phyloP scores from a whole-genome alignment of 768 basidiomycete species.

The Rhizopogon vesiculosus region DNA sequence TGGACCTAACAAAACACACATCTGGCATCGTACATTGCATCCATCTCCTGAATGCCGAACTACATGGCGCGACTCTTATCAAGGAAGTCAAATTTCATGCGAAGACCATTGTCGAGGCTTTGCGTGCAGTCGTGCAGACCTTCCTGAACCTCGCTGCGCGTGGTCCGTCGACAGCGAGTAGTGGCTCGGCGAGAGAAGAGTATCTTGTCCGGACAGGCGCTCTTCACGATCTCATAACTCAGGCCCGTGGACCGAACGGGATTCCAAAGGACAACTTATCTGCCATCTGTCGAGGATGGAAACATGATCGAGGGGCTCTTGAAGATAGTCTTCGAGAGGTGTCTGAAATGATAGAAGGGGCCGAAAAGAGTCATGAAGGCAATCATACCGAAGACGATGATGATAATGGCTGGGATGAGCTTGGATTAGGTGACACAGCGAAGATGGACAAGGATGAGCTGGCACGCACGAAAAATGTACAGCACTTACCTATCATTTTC shows the following conservation, averaged over 20 bases:
- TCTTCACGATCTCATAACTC: conserved; percentile 58
- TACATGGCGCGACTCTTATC: conserved; percentile 43
- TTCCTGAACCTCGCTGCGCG: conserved; percentile 34
- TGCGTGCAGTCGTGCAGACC: conserved; percentile 38
- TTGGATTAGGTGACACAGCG: conserved; percentile 41
- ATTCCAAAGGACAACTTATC: conserved; percentile 52
- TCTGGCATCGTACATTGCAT: conserved; percentile 48
- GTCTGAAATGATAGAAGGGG: conserved; percentile 45
- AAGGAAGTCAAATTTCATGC: conserved; percentile 39
- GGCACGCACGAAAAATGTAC: conserved; percentile 56
- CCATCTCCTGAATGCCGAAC: conserved; percentile 33
- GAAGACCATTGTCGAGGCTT: conserved; percentile 37
- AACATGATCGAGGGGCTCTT: conserved; percentile 48
- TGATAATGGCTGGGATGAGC: conserved; percentile 55
- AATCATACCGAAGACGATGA: conserved; percentile 27
- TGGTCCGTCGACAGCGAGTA: conserved; percentile 11
- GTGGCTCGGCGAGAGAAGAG: conserved; percentile 32
- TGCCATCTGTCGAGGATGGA: conserved; percentile 53
- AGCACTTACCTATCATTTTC: conserved; percentile 6
- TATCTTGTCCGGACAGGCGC: conserved; percentile 54
- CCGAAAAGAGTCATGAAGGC: conserved; percentile 17
- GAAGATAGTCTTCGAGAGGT: conserved; percentile 60
- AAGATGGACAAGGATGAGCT: conserved; percentile 46
- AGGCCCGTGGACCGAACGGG: conserved; percentile 39
- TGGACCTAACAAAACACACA: conserved; percentile 46